These are phyloP conservation scores for Astrothelium macrocarpum DNA, from an alignment of 495 filamentous ascomycete genomes.

Conservation along the genomic window DNA sequence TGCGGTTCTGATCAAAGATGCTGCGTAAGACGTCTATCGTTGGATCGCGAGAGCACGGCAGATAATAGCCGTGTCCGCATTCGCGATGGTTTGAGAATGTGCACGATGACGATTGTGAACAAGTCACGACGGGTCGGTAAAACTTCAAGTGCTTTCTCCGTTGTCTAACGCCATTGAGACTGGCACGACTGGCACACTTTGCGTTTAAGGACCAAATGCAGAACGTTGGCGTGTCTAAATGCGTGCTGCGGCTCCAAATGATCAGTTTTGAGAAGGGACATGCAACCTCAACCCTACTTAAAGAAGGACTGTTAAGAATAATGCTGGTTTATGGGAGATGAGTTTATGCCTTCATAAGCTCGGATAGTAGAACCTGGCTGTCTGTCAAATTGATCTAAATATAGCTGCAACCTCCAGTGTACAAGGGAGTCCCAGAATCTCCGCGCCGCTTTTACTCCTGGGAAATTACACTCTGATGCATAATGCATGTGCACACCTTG, in stretches of 20 bases:
- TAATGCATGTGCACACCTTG: constrained; percentile 2
- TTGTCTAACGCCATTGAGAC: background rate
- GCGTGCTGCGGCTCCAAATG: background rate
- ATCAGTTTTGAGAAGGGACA: background rate
- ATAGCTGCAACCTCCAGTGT: background rate
- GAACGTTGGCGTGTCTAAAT: background rate
- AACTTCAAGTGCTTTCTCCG: background rate
- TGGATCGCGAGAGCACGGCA: background rate
- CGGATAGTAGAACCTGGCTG: background rate
- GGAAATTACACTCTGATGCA: constrained; percentile 3
- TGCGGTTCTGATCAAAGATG: background rate
- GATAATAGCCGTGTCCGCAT: background rate
- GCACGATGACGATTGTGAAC: constrained; percentile 1
- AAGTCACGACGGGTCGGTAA: background rate
- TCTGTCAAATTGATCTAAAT: background rate
- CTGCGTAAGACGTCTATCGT: background rate
- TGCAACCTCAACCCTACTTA: background rate
- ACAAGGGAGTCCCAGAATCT: background rate
- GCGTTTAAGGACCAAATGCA: background rate
- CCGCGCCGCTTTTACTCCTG: constrained; percentile 5
- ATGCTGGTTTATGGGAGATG: background rate
- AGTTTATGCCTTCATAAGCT: background rate
- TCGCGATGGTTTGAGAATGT: constrained; percentile 1
- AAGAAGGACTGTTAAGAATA: background rate
- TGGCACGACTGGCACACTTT: background rate